Conservation (phyloP, 371 early-diverging fungal genomes). For the Massospora cicadina region DNA sequence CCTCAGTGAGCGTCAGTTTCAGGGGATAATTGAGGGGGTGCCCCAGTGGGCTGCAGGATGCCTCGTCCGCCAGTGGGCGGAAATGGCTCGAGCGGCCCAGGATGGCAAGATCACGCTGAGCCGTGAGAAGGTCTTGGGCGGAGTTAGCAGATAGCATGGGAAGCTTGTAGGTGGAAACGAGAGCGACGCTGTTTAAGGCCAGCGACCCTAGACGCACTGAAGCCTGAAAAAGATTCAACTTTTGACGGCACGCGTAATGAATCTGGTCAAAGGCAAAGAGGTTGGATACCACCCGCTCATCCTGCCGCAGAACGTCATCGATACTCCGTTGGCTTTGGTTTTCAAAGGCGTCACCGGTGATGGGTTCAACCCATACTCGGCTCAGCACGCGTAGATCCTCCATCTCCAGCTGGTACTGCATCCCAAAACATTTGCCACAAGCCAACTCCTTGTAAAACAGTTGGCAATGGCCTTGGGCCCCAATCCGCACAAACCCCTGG, state of each 20-base stretch:
- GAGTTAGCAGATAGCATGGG: background rate
- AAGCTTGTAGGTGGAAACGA: constrained; percentile 1
- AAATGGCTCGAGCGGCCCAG: background rate
- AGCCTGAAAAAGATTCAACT: background rate
- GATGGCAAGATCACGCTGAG: background rate
- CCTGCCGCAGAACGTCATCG: constrained; percentile 27
- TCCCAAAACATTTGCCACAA: constrained; percentile 20
- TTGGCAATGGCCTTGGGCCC: constrained; percentile 27
- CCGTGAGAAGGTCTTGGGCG: background rate
- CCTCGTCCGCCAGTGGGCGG: background rate
- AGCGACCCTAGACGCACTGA: background rate
- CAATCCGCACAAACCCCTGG: constrained; percentile 37
- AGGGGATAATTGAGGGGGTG: background rate
- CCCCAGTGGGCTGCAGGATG: background rate
- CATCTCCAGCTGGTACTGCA: constrained; percentile 41
- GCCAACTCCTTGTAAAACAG: constrained; percentile 38
- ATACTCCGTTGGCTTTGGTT: constrained; percentile 22
- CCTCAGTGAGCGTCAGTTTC: background rate
- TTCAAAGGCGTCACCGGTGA: constrained; percentile 13
- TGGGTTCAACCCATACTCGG: constrained; percentile 59
- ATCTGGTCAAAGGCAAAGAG: constrained; percentile 52
- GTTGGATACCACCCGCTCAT: constrained; percentile 32
- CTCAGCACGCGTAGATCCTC: constrained; percentile 31
- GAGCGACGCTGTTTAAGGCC: constrained; percentile 2
- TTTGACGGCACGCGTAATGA: constrained; percentile 17